These are phyloP conservation scores for Penicillium simplicissimum DNA, from an alignment of 495 filamentous ascomycete genomes.

Conservation along the genomic window DNA sequence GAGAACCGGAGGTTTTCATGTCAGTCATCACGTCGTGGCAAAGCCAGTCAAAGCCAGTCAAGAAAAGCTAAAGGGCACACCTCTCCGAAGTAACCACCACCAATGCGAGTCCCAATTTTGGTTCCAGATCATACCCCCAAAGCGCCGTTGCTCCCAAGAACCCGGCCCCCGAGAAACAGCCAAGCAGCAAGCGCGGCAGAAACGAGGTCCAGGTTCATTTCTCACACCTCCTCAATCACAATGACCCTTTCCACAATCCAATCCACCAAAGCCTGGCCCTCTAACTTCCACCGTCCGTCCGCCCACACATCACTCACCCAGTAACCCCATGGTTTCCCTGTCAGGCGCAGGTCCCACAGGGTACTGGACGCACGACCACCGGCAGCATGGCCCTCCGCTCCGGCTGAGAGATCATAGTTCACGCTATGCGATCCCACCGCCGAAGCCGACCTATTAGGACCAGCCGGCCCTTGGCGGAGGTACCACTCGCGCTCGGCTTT, in stretches of 20 bases:
- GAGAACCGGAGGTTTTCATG: constrained; percentile 16
- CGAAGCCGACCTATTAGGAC: constrained; percentile 13
- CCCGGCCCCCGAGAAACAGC: background rate
- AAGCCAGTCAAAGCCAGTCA: background rate
- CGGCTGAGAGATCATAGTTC: constrained; percentile 39
- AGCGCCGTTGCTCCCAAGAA: background rate
- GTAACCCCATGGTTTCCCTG: constrained; percentile 34
- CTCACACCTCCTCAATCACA: constrained; percentile 40
- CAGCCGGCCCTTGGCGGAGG: constrained; percentile 56
- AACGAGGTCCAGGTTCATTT: constrained; percentile 1
- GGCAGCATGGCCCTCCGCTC: constrained; percentile 13
- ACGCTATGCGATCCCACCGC: constrained; percentile 30
- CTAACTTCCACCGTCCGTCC: constrained; percentile 43
- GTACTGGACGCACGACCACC: constrained; percentile 10
- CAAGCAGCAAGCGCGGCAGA: background rate
- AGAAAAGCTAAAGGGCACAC: background rate
- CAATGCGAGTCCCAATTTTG: constrained; percentile 6
- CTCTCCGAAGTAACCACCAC: background rate
- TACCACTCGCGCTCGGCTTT: constrained; percentile 83
- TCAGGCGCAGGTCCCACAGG: constrained; percentile 22
- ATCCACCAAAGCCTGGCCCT: constrained; percentile 47
- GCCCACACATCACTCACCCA: constrained; percentile 44
- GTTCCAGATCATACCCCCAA: background rate
- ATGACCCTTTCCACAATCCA: constrained; percentile 46
- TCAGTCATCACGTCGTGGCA: constrained; percentile 24